These are phyloP conservation scores for Penicillium nordicum DNA, from an alignment of 2,329 filamentous ascomycete genomes.

Conservation along the genomic window DNA sequence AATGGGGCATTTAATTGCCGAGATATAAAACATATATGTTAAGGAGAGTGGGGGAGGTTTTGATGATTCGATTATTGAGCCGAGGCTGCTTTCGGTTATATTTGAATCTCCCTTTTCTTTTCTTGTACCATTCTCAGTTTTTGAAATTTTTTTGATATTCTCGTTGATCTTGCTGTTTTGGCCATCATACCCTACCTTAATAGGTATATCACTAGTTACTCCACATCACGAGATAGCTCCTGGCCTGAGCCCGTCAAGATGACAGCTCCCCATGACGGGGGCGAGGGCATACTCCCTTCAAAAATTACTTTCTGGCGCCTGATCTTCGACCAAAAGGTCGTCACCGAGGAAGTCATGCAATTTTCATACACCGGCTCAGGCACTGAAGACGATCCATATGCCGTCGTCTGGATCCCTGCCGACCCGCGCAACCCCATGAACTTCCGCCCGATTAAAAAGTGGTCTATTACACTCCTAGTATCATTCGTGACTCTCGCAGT, in stretches of 20 bases:
- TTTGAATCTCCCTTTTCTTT: background rate
- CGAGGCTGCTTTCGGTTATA: conserved; percentile 6
- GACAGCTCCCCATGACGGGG: conserved; percentile 2
- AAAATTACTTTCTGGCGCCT: conserved; percentile 48
- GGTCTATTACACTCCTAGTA: conserved; percentile 61
- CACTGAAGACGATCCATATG: conserved; percentile 63
- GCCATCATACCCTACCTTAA: background rate
- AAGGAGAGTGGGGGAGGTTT: background rate
- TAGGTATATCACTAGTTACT: too few relatives aligned
- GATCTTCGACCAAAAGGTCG: conserved; percentile 56
- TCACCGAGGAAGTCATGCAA: conserved; percentile 56
- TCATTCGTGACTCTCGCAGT: conserved; percentile 66
- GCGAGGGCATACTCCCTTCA: conserved; percentile 17
- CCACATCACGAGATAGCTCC: background rate
- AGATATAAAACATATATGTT: background rate
- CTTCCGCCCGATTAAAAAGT: conserved; percentile 58
- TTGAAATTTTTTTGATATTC: background rate
- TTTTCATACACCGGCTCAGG: conserved; percentile 59
- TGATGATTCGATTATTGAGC: background rate
- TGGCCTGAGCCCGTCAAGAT: background rate
- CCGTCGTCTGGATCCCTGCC: conserved; percentile 64
- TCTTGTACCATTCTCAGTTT: background rate
- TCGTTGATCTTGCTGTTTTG: background rate
- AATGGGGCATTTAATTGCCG: background rate
- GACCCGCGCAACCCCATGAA: conserved; percentile 66